phyloP scores from a whole-genome alignment of 257 asterid species.

The Rehmannia glutinosa region DNA sequence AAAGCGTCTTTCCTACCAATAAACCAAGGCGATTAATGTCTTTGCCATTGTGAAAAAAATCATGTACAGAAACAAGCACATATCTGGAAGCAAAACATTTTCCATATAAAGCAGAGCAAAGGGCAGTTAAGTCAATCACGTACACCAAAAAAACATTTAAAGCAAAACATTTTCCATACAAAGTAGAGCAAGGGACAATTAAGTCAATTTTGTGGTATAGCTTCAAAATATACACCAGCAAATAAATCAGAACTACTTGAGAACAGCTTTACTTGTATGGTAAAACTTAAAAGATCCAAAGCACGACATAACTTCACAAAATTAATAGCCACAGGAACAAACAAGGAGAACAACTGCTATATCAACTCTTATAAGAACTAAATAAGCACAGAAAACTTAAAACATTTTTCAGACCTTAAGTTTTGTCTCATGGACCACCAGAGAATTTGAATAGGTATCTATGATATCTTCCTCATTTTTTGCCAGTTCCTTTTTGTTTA shows the following conservation, averaged over 20 bases:
- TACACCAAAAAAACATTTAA: too few species aligned
- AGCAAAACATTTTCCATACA: conserved; percentile 3
- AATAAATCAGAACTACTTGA: neutral
- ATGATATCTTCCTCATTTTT: conserved; percentile 89
- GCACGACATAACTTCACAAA: neutral
- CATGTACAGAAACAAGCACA: too few species aligned
- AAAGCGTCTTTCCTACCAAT: neutral
- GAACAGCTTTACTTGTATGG: neutral
- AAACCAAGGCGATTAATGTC: neutral
- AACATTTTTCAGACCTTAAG: conserved; percentile 45
- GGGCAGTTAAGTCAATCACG: neutral
- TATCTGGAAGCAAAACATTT: too few species aligned
- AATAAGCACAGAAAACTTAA: neutral
- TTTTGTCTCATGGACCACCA: conserved; percentile 81
- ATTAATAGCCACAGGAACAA: neutral
- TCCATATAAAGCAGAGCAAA: neutral
- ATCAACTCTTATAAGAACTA: neutral
- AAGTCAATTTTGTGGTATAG: neutral
- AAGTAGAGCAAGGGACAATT: neutral
- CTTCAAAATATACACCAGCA: neutral
- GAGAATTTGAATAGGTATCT: conserved; percentile 60
- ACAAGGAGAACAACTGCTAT: neutral
- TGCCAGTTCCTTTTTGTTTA: conserved; percentile 81
- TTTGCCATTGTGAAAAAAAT: conserved; percentile 2
- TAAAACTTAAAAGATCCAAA: conserved; percentile 10